Percentiles rank a stretch among this genome's conserved stretches.
These are phyloP conservation scores for Dendrobium nobile DNA, from an alignment of 106 monocot species.

Conservation along the genomic window DNA sequence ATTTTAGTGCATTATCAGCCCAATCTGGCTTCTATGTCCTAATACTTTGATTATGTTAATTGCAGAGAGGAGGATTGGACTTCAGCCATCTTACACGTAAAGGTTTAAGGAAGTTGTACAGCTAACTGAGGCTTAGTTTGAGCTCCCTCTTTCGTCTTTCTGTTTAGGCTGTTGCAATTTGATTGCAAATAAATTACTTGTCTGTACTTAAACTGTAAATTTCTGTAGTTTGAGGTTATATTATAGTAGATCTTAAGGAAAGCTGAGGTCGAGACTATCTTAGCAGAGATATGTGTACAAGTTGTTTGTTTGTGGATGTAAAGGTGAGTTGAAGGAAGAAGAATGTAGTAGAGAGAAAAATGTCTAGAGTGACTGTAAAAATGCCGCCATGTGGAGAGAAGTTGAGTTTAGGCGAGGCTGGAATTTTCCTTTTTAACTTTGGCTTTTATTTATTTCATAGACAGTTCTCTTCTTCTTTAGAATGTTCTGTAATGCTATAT, in stretches of 20 bases:
- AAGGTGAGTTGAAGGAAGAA: constrained; percentile 15
- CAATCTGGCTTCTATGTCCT: not conserved
- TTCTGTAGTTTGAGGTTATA: constrained; percentile 22
- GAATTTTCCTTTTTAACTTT: constrained; percentile 6
- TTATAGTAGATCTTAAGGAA: constrained; percentile 11
- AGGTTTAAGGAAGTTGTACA: constrained; percentile 27
- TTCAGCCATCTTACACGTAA: constrained; percentile 19
- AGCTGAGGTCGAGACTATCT: not conserved
- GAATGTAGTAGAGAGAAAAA: constrained; percentile 9
- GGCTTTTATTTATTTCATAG: constrained; percentile 6
- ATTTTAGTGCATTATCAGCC: not conserved
- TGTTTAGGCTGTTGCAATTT: constrained; percentile 21
- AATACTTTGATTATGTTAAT: not conserved
- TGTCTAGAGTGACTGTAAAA: constrained; percentile 5
- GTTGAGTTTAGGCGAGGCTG: not conserved
- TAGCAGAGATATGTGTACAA: constrained; percentile 22
- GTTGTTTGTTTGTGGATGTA: constrained; percentile 19
- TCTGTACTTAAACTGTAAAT: constrained; percentile 28
- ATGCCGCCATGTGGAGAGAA: constrained; percentile 17
- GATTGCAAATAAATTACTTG: constrained; percentile 28
- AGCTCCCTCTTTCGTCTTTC: constrained; percentile 17
- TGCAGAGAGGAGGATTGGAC: constrained; percentile 40
- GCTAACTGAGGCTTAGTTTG: constrained; percentile 34
- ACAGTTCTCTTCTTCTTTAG: not conserved
- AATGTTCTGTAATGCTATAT: not conserved